Percentiles rank a stretch among this genome's conserved stretches.
These are phyloP conservation scores for Saturnispora ahearnii DNA, from an alignment of 805 yeast species.

Conservation along the genomic window DNA sequence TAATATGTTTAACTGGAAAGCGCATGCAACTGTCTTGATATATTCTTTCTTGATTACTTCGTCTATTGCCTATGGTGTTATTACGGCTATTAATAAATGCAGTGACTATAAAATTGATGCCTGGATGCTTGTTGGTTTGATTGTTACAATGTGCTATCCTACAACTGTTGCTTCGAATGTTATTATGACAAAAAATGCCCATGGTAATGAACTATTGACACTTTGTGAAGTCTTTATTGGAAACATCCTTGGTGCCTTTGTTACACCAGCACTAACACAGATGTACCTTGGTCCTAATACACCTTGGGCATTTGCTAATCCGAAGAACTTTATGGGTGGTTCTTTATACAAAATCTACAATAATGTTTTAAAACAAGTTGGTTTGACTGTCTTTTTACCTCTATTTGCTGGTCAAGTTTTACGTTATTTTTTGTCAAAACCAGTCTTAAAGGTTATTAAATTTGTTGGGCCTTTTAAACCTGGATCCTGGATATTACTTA, in stretches of 20 bases:
- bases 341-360: conserved; percentile 45
- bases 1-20: conserved; percentile 71
- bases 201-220: conserved; percentile 66
- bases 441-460: conserved; percentile 48
- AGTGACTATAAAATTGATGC: conserved; percentile 49
- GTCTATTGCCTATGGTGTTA: conserved; percentile 55
- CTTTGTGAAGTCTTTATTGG: conserved; percentile 81
- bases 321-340: conserved; percentile 24
- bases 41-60: conserved; percentile 54
- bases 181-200: conserved; percentile 78
- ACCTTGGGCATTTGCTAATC: conserved; percentile 70
- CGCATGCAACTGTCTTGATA: conserved; percentile 59
- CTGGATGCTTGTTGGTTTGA: conserved; percentile 72
- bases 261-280: conserved; percentile 78
- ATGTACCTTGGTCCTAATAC: conserved; percentile 43
- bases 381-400: conserved; percentile 70
- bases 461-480: conserved; percentile 57
- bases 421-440: conserved; percentile 58
- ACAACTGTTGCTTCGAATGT: conserved; percentile 91
- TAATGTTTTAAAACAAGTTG: conserved; percentile 78
- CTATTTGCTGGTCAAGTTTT: conserved; percentile 77
- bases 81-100: conserved; percentile 53
- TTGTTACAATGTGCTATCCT: conserved; percentile 79
- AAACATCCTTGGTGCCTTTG: conserved; percentile 73
- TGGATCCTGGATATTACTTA: conserved; percentile 67